Evolutionary conservation across 2,329 filamentous ascomycete species (phyloP).

Genomic region (Cercospora janseana): DNA sequence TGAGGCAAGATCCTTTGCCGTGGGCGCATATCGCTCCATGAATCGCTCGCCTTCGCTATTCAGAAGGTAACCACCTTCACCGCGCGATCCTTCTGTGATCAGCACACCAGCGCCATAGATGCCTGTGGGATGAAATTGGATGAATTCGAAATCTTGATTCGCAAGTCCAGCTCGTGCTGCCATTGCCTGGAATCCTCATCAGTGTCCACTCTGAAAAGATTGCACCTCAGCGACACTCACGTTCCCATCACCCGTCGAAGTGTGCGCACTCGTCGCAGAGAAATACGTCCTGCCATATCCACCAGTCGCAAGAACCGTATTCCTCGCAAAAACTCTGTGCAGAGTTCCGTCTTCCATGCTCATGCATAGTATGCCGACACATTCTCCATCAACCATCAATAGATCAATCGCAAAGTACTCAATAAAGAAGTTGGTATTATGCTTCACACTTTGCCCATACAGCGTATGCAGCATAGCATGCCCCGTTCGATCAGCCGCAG

Average conservation of each 20-base stretch:
- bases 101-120: constrained; percentile 53
- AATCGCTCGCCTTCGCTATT: constrained; percentile 51
- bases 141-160: constrained; percentile 53
- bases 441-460: constrained; percentile 51
- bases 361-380: constrained; percentile 48
- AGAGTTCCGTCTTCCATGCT: constrained; percentile 52
- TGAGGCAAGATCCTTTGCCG: constrained; percentile 51
- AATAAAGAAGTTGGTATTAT: constrained; percentile 52
- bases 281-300: constrained; percentile 54
- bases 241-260: constrained; percentile 51
- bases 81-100: constrained; percentile 52
- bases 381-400: constrained; percentile 50
- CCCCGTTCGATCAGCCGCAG: constrained; percentile 49
- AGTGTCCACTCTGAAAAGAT: neutral
- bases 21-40: constrained; percentile 54
- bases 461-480: constrained; percentile 53
- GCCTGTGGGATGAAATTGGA: constrained; percentile 52
- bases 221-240: constrained; percentile 17
- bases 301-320: constrained; percentile 51
- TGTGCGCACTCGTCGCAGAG: constrained; percentile 51
- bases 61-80: constrained; percentile 52
- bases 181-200: constrained; percentile 42
- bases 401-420: constrained; percentile 52
- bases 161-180: constrained; percentile 49
- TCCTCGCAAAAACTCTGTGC: constrained; percentile 50